These are phyloP conservation scores for Gossypium anomalum DNA, from an alignment of 345 rosid species.

Conservation along the genomic window DNA sequence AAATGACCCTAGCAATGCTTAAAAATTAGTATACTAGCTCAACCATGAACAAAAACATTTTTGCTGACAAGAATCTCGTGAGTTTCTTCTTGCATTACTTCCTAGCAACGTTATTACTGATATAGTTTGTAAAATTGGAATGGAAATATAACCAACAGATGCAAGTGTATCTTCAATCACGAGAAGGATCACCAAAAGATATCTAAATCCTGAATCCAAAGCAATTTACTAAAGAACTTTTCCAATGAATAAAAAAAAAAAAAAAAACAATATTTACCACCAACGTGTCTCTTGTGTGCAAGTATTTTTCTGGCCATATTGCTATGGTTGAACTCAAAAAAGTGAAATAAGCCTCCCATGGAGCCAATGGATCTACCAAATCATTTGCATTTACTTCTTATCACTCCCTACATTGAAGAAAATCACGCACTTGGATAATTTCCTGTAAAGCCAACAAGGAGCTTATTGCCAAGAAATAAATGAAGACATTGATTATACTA, in stretches of 20 bases:
- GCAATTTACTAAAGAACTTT: not conserved
- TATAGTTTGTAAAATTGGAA: not conserved
- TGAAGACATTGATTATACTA: not conserved
- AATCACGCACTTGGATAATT: not conserved
- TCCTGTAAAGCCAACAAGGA: conserved; percentile 11
- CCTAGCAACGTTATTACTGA: not conserved
- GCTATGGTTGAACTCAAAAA: conserved; percentile 51
- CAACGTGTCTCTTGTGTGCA: conserved; percentile 39
- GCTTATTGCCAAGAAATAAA: not conserved
- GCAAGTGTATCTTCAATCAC: not conserved
- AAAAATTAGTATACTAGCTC: not conserved
- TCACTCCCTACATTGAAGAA: conserved; percentile 10
- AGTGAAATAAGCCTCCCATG: conserved; percentile 63
- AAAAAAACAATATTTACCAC: conserved; percentile 12
- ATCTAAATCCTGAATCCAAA: not conserved
- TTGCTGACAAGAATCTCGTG: not conserved
- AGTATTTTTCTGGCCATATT: conserved; percentile 61
- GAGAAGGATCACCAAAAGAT: not conserved
- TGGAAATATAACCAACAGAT: not conserved
- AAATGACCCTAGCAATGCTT: conserved; percentile 1
- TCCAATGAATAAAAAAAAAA: not conserved
- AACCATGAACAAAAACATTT: not conserved
- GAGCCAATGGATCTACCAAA: conserved; percentile 27
- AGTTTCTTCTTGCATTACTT: not conserved
- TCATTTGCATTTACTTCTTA: conserved; percentile 17